These are phyloP conservation scores for Ceratorhiza oryzae-sativae DNA, from an alignment of 1,284 basidiomycete species.

Conservation along the genomic window DNA sequence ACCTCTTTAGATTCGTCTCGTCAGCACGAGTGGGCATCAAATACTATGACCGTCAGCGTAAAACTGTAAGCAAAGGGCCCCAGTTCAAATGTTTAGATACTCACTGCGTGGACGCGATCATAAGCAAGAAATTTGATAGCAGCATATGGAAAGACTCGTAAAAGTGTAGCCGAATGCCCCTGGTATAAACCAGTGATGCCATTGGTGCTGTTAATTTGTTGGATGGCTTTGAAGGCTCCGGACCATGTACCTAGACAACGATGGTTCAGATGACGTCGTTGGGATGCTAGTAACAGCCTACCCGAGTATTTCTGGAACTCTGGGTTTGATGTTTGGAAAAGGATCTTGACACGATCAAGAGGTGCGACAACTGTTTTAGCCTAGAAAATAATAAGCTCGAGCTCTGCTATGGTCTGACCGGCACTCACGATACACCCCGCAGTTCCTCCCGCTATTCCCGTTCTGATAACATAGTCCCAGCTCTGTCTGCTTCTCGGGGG, in stretches of 20 bases:
- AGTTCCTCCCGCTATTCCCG: conserved; percentile 88
- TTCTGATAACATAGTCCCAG: conserved; percentile 78
- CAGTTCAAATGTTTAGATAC: conserved; percentile 46
- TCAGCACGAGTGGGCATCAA: conserved; percentile 85
- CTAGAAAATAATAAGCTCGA: conserved; percentile 53
- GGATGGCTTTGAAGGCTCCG: conserved; percentile 84
- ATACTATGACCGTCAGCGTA: conserved; percentile 48
- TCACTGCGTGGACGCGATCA: conserved; percentile 81
- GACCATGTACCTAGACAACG: conserved; percentile 72
- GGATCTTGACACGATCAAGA: conserved; percentile 97
- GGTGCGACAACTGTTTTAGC: conserved; percentile 98
- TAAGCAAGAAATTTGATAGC: conserved; percentile 99
- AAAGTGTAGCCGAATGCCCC: conserved; percentile 68
- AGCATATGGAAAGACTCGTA: conserved; percentile 89
- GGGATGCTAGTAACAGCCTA: conserved; percentile 48
- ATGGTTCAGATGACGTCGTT: background rate
- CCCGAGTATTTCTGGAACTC: conserved; percentile 95
- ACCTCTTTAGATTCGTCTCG: conserved; percentile 85
- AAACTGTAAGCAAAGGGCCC: conserved; percentile 49
- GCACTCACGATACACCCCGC: conserved; percentile 89
- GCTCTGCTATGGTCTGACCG: conserved; percentile 12
- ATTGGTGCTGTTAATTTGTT: conserved; percentile 73
- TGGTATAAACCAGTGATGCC: conserved; percentile 88
- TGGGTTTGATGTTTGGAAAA: conserved; percentile 97
- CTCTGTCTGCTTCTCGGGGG: conserved; percentile 58